Conservation (phyloP, 2,329 filamentous ascomycete species). For the Pseudogymnoascus pannorum region DNA sequence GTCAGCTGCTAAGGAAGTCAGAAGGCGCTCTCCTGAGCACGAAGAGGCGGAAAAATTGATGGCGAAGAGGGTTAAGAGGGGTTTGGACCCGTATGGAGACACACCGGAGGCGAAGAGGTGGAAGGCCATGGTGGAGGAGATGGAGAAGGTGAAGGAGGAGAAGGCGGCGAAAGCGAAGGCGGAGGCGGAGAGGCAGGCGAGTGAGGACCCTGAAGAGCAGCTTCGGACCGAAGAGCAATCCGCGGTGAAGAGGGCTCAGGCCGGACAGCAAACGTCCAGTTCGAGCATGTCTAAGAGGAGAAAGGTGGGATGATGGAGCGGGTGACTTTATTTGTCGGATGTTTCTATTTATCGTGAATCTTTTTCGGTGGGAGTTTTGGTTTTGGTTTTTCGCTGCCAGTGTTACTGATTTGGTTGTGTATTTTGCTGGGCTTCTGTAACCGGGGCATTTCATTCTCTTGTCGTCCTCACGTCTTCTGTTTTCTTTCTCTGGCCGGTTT, state of each 20-base stretch:
- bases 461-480: not conserved
- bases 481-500: not conserved
- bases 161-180: not conserved
- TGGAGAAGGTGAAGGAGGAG: not conserved
- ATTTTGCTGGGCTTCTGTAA: not conserved
- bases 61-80: not conserved
- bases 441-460: not conserved
- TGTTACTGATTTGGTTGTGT: not conserved
- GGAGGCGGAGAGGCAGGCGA: not conserved
- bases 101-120: not conserved
- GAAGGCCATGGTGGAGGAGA: not conserved
- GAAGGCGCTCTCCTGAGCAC: not conserved
- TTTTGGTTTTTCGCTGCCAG: not conserved
- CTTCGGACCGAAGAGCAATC: not conserved
- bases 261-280: too few relatives aligned
- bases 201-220: not conserved
- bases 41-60: not conserved
- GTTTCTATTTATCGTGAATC: not conserved
- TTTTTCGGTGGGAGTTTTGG: not conserved
- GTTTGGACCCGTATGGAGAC: not conserved
- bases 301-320: not conserved
- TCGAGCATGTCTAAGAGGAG: not conserved
- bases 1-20: not conserved
- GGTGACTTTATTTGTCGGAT: not conserved
- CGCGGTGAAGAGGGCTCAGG: too few relatives aligned